Base-by-base conservation (phyloP, 225 moss, liverwort and hornwort species). In the Thuidium tamariscinum region DNA sequence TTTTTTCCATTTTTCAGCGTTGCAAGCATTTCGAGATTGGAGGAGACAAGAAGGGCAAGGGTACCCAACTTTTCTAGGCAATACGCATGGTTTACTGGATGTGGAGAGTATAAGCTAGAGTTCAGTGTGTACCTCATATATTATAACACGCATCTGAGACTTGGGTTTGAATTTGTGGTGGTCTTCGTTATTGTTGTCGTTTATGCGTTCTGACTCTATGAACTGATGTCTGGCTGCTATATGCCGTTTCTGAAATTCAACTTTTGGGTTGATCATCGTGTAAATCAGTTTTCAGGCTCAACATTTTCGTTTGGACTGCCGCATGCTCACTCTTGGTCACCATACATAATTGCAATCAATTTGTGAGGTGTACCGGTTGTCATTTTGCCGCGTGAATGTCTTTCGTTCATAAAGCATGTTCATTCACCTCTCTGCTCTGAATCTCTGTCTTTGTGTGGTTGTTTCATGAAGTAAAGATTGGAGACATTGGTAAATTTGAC, bases 11-110 rank as follows among this genome's bases (percentile, higher is more conserved):
- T 75, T 52, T 91, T 68, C 93, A 96, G 96, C 94, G 96, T 29
- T 96, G 96, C 94, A 96, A 96, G 91, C 96, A 96, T 86, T 95
- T 96, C 36, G 95, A 95, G 89, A 96, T 96, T 76, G 96, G 96
- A 87, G 96, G 96, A 87, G 96, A 96, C 88, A 96, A 96, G 91
- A 96, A 96, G 91, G 95, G 96, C 86, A 96, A 96, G 94, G 94
- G 96, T 61, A 96, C 96, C 83, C 93, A 95, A 37, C 91, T 96
- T 80, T 95, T 96, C 86, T 96, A 96, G 88, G 81, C 85, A 44
- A 71, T 54, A 12, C 46, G 55, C 84, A 81, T 81, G 70, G 69
- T 81, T 55, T 25, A 48, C 52, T 32, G 76, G 81, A 60, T 76
- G 54, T 76, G 65, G 84, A 84, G 44, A 79, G 66, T 80, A 52